Conservation (phyloP, 257 asterid genomes). For the Pogostemon cablin region DNA sequence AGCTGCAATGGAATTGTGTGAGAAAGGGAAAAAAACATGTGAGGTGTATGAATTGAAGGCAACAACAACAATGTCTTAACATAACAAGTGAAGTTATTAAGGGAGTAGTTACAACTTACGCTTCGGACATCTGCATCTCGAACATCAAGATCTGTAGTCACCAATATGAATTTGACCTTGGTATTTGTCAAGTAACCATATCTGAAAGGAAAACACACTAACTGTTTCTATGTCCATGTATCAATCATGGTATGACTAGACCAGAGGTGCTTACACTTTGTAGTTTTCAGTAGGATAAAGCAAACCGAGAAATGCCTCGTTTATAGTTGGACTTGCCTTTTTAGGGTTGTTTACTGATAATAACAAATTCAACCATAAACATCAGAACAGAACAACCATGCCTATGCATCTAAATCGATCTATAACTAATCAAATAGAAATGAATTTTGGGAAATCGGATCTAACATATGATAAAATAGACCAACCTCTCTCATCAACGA, state of each 20-base stretch:
- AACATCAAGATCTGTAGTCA: slow-evolving; percentile 92
- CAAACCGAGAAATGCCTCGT: slow-evolving; percentile 91
- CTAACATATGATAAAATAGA: background rate
- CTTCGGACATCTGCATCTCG: slow-evolving; percentile 94
- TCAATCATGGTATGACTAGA: slow-evolving; percentile 12
- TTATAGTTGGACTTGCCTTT: slow-evolving; percentile 79
- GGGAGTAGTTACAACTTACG: slow-evolving; percentile 48
- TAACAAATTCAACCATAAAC: slow-evolving; percentile 7
- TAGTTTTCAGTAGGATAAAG: slow-evolving; percentile 93
- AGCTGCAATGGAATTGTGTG: slow-evolving; percentile 13
- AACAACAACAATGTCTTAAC: too few relatives aligned
- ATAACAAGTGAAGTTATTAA: background rate
- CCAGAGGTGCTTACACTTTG: slow-evolving; percentile 71
- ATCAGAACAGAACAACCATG: background rate
- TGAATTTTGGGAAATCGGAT: slow-evolving; percentile 5
- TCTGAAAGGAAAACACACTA: slow-evolving; percentile 43
- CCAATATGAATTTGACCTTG: slow-evolving; percentile 88
- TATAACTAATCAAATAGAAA: background rate
- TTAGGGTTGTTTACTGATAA: slow-evolving; percentile 92
- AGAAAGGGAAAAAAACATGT: too few relatives aligned
- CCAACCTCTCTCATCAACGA: slow-evolving; percentile 84
- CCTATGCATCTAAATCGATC: slow-evolving; percentile 6
- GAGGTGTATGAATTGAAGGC: too few relatives aligned
- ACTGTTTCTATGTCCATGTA: background rate
- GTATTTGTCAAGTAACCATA: slow-evolving; percentile 94